These are phyloP conservation scores for Massarina eburnea DNA, from an alignment of 2,329 filamentous ascomycete species.

Conservation along the genomic window DNA sequence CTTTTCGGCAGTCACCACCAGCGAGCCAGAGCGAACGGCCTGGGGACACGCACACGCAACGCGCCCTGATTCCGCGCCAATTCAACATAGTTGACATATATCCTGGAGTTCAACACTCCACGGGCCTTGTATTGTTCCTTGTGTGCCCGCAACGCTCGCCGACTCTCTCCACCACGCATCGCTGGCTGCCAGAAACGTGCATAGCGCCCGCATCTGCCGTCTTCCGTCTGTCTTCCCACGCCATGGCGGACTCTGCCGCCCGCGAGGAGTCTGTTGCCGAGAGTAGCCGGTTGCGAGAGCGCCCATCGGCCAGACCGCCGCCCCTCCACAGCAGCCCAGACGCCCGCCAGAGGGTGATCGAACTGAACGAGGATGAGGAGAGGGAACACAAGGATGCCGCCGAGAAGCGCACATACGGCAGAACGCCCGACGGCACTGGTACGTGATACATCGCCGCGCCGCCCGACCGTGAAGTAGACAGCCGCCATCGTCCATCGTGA, in stretches of 20 bases:
- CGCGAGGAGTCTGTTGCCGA: constrained; percentile 22
- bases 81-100: constrained; percentile 27
- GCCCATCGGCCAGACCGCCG: constrained; percentile 30
- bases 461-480: not conserved
- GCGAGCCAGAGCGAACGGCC: not conserved
- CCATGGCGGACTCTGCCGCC: constrained; percentile 28
- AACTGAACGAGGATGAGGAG: constrained; percentile 54
- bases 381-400: constrained; percentile 52
- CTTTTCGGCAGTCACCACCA: no score
- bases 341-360: constrained; percentile 51
- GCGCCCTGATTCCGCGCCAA: not conserved
- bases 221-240: constrained; percentile 14
- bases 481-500: not conserved
- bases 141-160: constrained; percentile 4
- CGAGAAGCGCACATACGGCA: constrained; percentile 80
- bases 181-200: not conserved
- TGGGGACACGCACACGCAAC: not conserved
- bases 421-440: constrained; percentile 90
- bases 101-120: constrained; percentile 42
- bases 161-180: constrained; percentile 8
- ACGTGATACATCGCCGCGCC: constrained; percentile 49
- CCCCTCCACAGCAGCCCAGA: constrained; percentile 31
- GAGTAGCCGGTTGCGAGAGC: constrained; percentile 33
- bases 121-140: constrained; percentile 8
- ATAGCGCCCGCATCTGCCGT: constrained; percentile 9